phyloP scores from a whole-genome alignment of 169 alveolate species.

The Eimeria acervulina region DNA sequence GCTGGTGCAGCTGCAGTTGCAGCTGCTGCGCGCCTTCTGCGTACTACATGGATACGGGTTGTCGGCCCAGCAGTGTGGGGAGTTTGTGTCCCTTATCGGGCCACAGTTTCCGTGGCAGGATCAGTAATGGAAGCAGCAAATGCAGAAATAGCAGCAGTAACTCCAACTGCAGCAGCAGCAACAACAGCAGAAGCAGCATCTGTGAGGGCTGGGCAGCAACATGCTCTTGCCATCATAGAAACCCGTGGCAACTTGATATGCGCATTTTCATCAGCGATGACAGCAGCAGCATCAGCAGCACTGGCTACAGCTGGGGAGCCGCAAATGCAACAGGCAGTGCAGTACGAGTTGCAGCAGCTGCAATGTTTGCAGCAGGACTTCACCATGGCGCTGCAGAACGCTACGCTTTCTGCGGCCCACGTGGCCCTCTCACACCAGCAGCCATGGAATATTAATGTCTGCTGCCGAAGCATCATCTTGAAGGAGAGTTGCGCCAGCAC shows the following conservation, averaged over 20 bases:
- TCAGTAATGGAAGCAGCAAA: background rate
- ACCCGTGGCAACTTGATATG: conserved; percentile 44
- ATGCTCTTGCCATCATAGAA: conserved; percentile 50
- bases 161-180: background rate
- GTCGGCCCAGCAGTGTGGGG: conserved; percentile 35
- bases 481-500: background rate
- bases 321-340: background rate
- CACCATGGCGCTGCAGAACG: background rate
- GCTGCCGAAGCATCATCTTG: conserved; percentile 27
- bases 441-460: background rate
- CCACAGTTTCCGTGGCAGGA: background rate
- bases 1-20: background rate
- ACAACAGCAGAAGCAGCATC: background rate
- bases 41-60: conserved; percentile 45
- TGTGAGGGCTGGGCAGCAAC: conserved; percentile 25
- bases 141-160: no score
- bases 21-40: background rate
- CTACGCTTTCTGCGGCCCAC: conserved; percentile 55
- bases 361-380: conserved; percentile 50
- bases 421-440: background rate
- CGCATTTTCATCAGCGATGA: conserved; percentile 31
- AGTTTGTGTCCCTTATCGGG: background rate
- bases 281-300: conserved; percentile 58
- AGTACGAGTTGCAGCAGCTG: background rate
- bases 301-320: background rate